Percentiles rank a stretch among this genome's conserved stretches.
phyloP scores from a whole-genome alignment of 2,329 filamentous ascomycete genomes.

The Capronia coronata region DNA sequence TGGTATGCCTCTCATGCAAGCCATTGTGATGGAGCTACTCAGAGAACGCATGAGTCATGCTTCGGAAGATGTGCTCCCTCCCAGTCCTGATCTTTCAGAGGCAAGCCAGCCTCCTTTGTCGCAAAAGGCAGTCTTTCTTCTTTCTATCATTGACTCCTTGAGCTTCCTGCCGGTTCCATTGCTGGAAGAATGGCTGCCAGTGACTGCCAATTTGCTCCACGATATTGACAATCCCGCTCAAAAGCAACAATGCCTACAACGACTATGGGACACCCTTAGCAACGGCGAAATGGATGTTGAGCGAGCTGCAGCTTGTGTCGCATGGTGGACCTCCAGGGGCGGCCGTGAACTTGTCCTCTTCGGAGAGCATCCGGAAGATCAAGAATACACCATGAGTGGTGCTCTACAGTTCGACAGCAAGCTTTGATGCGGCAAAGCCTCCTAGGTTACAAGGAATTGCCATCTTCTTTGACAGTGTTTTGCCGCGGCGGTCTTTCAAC shows the following conservation, averaged over 20 bases:
- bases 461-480: not conserved
- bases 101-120: slow-evolving; percentile 47
- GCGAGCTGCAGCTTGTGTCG: slow-evolving; percentile 67
- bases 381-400: slow-evolving; percentile 50
- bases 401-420: slow-evolving; percentile 46
- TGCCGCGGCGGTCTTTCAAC: not conserved
- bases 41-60: slow-evolving; percentile 57
- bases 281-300: slow-evolving; percentile 86
- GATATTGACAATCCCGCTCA: slow-evolving; percentile 56
- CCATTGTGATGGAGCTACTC: slow-evolving; percentile 72
- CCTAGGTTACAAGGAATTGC: not conserved
- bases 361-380: slow-evolving; percentile 34
- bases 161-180: slow-evolving; percentile 64
- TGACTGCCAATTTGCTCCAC: slow-evolving; percentile 62
- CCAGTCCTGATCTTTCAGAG: slow-evolving; percentile 32
- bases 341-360: slow-evolving; percentile 52
- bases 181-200: slow-evolving; percentile 73
- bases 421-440: slow-evolving; percentile 33
- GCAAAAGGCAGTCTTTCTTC: slow-evolving; percentile 68
- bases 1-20: slow-evolving; percentile 68
- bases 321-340: slow-evolving; percentile 73
- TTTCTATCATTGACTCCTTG: slow-evolving; percentile 73
- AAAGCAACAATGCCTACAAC: slow-evolving; percentile 58
- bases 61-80: slow-evolving; percentile 45
- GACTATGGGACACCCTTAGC: slow-evolving; percentile 73